Evolutionary conservation across 306 rosid species (phyloP).

Genomic region (Cucumis sativus): DNA sequence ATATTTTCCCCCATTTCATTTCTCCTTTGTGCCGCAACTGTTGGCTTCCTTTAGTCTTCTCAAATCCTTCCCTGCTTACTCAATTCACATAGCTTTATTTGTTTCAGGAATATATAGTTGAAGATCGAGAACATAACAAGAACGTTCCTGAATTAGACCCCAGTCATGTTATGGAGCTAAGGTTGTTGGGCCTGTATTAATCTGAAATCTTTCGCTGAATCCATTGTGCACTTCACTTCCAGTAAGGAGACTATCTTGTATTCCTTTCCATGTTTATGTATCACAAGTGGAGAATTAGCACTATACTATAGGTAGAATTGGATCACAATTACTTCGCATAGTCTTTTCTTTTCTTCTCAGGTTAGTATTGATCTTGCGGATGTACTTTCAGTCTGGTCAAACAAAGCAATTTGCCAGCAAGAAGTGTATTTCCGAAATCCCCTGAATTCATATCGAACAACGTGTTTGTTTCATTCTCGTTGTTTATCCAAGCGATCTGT

Average conservation of each 20-base stretch:
- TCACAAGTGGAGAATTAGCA: neutral
- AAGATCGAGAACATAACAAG: slow-evolving; percentile 52
- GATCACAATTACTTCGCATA: neutral
- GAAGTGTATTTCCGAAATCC: neutral
- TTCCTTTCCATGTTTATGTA: neutral
- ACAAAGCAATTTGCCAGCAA: neutral
- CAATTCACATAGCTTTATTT: neutral
- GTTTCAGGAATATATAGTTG: slow-evolving; percentile 84
- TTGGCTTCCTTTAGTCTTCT: neutral
- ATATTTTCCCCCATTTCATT: neutral
- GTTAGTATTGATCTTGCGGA: neutral
- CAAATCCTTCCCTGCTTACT: neutral
- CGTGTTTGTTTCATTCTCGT: neutral
- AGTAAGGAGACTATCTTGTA: neutral
- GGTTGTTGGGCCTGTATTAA: slow-evolving; percentile 92
- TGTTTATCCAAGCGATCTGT: neutral
- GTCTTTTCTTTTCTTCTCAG: neutral
- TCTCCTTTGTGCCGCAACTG: neutral
- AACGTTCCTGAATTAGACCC: slow-evolving; percentile 82
- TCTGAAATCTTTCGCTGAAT: slow-evolving; percentile 15
- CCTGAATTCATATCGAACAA: neutral
- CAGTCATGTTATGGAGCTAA: slow-evolving; percentile 77
- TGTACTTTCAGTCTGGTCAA: neutral
- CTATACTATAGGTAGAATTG: neutral
- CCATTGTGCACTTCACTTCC: slow-evolving; percentile 2